Percentiles rank a stretch among this genome's conserved stretches.
Conservation (phyloP, 208 protist species). For the Trypanosoma brucei region DNA sequence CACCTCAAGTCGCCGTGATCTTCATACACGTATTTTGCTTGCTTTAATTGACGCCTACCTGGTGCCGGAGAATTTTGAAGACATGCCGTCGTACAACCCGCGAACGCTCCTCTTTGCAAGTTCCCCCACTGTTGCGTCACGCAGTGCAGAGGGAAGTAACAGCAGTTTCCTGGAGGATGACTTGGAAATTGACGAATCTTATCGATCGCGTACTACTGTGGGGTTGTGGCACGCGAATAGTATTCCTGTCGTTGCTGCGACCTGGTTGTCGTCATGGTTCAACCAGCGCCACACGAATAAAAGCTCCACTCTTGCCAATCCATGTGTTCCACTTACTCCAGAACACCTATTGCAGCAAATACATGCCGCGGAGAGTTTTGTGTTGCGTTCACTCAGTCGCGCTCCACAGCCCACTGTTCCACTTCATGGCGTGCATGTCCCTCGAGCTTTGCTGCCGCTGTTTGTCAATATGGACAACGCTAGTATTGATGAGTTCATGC, state of each 20-base stretch:
- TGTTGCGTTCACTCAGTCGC: slow-evolving; percentile 8
- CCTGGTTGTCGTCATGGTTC: slow-evolving; percentile 24
- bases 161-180: slow-evolving; percentile 8
- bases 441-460: slow-evolving; percentile 5
- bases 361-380: slow-evolving; percentile 9
- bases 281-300: slow-evolving; percentile 8
- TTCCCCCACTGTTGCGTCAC: not conserved
- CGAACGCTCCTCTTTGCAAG: slow-evolving; percentile 15
- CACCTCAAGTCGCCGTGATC: not conserved
- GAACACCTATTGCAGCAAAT: slow-evolving; percentile 7
- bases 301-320: slow-evolving; percentile 14
- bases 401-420: not conserved
- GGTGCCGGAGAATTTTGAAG: slow-evolving; percentile 27
- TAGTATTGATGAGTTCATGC: slow-evolving; percentile 2
- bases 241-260: slow-evolving; percentile 2
- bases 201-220: not conserved
- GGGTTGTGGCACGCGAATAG: slow-evolving; percentile 2
- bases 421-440: not conserved
- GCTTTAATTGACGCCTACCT: slow-evolving; percentile 60
- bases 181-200: not conserved
- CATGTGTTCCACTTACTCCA: slow-evolving; percentile 14
- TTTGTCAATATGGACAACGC: slow-evolving; percentile 14
- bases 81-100: slow-evolving; percentile 17
- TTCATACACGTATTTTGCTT: slow-evolving; percentile 37
- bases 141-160: not conserved